These are phyloP conservation scores for Diatrype stigma DNA, from an alignment of 2,329 filamentous ascomycete genomes.

Conservation along the genomic window DNA sequence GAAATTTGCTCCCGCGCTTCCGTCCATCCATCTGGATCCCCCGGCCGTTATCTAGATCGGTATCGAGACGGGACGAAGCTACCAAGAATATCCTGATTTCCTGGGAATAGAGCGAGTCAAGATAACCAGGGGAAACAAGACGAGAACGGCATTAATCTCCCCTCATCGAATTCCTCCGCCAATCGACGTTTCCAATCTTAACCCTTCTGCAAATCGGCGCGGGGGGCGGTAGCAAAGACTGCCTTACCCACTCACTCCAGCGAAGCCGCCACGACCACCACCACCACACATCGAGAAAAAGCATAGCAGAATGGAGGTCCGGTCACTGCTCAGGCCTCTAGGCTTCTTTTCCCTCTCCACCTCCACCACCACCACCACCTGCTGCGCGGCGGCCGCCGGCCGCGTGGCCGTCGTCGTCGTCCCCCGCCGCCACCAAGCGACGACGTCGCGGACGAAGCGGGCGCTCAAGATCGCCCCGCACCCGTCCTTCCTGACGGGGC, in stretches of 20 bases:
- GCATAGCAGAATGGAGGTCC: conserved; percentile 3
- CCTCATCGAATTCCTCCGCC: not conserved
- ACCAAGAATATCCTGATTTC: not conserved
- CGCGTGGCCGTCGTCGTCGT: conserved; percentile 16
- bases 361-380: conserved; percentile 12
- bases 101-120: not conserved
- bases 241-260: too few relatives aligned
- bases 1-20: not conserved
- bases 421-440: conserved; percentile 44
- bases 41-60: too few relatives aligned
- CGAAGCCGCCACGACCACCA: not conserved
- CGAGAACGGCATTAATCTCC: not conserved
- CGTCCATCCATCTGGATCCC: not conserved
- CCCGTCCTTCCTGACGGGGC: conserved; percentile 47
- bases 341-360: not conserved
- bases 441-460: conserved; percentile 50
- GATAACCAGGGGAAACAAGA: not conserved
- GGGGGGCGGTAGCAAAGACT: too few relatives aligned
- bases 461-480: conserved; percentile 58
- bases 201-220: too few relatives aligned
- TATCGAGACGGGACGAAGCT: not conserved
- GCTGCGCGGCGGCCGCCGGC: conserved; percentile 15
- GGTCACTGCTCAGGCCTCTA: conserved; percentile 5
- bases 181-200: not conserved
- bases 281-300: not conserved